Evolutionary conservation across 2,329 filamentous ascomycete genomes (phyloP).

Genomic region (Apiospora kogelbergensis): DNA sequence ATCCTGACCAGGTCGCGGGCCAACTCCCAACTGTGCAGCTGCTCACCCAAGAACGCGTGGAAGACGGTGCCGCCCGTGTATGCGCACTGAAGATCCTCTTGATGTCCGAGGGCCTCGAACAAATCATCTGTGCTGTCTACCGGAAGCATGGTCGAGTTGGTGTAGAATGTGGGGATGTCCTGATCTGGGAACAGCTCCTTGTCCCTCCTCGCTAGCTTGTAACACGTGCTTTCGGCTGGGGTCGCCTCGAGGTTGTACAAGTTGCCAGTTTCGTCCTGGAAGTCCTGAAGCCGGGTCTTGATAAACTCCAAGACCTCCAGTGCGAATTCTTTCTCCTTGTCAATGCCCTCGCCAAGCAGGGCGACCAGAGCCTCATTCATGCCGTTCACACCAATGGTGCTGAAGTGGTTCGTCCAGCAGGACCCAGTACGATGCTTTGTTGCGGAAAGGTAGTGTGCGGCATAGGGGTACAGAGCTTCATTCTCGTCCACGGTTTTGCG

Average conservation of each 20-base stretch:
- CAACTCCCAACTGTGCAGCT: not conserved
- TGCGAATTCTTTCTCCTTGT: not conserved
- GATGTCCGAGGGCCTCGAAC: not conserved
- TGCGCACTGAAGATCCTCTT: not conserved
- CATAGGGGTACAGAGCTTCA: not conserved
- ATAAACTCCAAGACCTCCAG: not conserved
- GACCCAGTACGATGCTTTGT: not conserved
- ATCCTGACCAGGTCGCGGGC: not conserved
- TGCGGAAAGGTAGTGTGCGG: not conserved
- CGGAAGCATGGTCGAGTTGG: conserved; percentile 3
- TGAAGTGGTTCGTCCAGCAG: not conserved
- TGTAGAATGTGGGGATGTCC: not conserved
- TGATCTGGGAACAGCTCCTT: not conserved
- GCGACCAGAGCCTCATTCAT: not conserved
- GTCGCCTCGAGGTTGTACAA: not conserved
- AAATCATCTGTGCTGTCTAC: not conserved
- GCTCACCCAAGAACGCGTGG: not conserved
- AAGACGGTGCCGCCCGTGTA: not conserved
- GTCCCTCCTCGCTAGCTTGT: not conserved
- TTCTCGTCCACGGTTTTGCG: not conserved
- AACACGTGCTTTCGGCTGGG: not conserved
- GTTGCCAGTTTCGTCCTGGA: not conserved
- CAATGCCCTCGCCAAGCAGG: not conserved
- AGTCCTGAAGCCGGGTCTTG: not conserved
- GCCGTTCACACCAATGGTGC: not conserved